These are phyloP conservation scores for Phylloporus sp. DNA, from an alignment of 1,284 basidiomycete species.

Conservation along the genomic window DNA sequence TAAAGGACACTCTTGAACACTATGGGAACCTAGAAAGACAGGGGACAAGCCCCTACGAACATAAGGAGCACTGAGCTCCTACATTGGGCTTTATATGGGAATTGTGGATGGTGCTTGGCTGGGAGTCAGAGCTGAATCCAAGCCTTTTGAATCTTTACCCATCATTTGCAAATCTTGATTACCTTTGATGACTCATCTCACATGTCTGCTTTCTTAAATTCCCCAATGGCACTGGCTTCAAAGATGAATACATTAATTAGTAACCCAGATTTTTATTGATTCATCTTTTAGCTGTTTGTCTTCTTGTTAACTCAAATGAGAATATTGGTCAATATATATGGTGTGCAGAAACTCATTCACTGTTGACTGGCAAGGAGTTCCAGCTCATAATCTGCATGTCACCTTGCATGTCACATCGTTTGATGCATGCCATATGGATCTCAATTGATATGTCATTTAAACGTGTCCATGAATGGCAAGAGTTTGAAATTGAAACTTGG, in stretches of 20 bases:
- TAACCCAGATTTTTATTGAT: background rate
- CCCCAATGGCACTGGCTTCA: slow-evolving; percentile 28
- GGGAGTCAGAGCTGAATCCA: slow-evolving; percentile 3
- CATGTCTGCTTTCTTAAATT: slow-evolving; percentile 10
- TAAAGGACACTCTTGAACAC: too few relatives aligned
- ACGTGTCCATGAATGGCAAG: slow-evolving; percentile 7
- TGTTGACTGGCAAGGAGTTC: background rate
- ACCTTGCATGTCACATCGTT: background rate
- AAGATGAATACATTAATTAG: slow-evolving; percentile 8
- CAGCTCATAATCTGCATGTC: slow-evolving; percentile 12
- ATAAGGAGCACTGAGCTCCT: too few relatives aligned
- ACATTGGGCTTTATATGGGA: slow-evolving; percentile 26
- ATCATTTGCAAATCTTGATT: slow-evolving; percentile 31
- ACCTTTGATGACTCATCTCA: slow-evolving; percentile 26
- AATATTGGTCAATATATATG: too few relatives aligned
- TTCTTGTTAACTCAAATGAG: too few relatives aligned
- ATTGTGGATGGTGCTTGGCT: slow-evolving; percentile 20
- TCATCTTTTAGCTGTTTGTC: background rate
- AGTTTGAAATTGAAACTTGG: slow-evolving; percentile 16
- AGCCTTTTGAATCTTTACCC: slow-evolving; percentile 31
- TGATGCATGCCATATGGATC: background rate
- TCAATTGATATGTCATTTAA: slow-evolving; percentile 20
- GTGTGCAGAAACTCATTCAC: slow-evolving; percentile 3
- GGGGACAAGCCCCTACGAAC: too few relatives aligned
- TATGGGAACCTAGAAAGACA: too few relatives aligned